Evolutionary conservation across 2,329 filamentous ascomycete genomes (phyloP), one percentile per base, ranked within the genome.

Genomic region (Aspergillus sp.): DNA sequence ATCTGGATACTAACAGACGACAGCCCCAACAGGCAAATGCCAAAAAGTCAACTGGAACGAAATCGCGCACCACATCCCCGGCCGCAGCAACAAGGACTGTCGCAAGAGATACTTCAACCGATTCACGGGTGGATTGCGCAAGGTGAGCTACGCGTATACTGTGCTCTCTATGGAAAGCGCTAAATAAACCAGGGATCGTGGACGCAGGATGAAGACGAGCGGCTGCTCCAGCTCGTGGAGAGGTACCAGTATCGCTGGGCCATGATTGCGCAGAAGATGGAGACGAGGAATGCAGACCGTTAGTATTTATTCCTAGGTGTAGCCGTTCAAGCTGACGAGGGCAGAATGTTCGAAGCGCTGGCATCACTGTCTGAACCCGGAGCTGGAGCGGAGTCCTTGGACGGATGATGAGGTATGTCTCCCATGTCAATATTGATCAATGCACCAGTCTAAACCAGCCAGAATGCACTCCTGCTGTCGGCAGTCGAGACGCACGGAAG

Each of bases 11-110:
- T 37, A n/a, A 35, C 12, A 17, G 5, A 17, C 9, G 17, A n/a
- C 23, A 57, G 56, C 45, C 3, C 56, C 56, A 14, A 58, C 56
- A 4, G 56, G 56, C 7, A 58, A 58, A 43, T 58, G 37, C 37
- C 56, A 53, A 9, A 58, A 58, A 12, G 45, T 59, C 49, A 56
- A 59, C 53, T 59, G 57, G 57, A 59, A 59, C 37, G 57, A 56
- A 33, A 59, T 59, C 33, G 57, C 57, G 9, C 48, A 25, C n/a
- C 43, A 59, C n/a, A 56, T 59, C 11, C 57, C 57, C 27, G 57
- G 57, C n/a, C 57, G 57, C 2, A 59, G 52, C 31, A 59, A 59
- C 19, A 59, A 59, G 40, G 57, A 59, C 49, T 59, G 57, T 45
- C 52, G 57, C 15, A 59, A 59, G 45, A 48, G 57, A 15, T 59